These are phyloP conservation scores for Fennellomyces sp. DNA, from an alignment of 371 early-diverging fungal species.

Conservation along the genomic window DNA sequence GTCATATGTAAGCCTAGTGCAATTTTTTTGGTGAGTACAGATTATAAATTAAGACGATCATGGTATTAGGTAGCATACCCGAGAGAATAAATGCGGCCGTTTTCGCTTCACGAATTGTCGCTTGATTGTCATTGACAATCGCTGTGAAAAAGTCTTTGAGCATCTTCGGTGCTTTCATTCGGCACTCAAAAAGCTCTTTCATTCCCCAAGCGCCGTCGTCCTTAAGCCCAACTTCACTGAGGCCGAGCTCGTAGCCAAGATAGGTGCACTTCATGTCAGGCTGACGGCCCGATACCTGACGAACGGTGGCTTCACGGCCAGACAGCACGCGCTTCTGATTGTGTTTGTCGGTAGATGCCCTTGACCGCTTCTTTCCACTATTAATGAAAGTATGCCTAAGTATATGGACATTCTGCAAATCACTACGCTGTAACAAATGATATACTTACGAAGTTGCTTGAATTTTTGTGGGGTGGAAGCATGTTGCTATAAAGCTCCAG, in stretches of 20 bases:
- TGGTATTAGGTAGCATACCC: neutral
- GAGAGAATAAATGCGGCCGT: neutral
- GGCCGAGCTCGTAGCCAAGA: conserved; percentile 2
- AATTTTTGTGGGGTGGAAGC: neutral
- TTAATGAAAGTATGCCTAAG: neutral
- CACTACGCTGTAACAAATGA: neutral
- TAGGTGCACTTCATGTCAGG: conserved; percentile 7
- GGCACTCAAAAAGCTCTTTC: conserved; percentile 4
- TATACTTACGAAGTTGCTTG: neutral
- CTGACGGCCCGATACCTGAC: neutral
- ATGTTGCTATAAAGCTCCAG: neutral
- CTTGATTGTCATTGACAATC: neutral
- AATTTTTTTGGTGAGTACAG: neutral
- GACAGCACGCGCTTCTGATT: neutral
- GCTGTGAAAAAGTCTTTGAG: neutral
- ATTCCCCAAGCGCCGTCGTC: conserved; percentile 10
- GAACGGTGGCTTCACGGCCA: neutral
- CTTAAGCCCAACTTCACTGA: conserved; percentile 4
- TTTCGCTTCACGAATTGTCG: neutral
- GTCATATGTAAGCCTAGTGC: neutral
- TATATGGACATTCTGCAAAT: neutral
- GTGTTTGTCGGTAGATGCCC: neutral
- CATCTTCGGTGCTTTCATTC: conserved; percentile 7
- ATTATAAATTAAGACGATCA: neutral
- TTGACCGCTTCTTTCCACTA: neutral